Percentiles rank a stretch among this genome's conserved stretches.
phyloP scores from a whole-genome alignment of 306 rosid genomes.

The Neltuma alba region DNA sequence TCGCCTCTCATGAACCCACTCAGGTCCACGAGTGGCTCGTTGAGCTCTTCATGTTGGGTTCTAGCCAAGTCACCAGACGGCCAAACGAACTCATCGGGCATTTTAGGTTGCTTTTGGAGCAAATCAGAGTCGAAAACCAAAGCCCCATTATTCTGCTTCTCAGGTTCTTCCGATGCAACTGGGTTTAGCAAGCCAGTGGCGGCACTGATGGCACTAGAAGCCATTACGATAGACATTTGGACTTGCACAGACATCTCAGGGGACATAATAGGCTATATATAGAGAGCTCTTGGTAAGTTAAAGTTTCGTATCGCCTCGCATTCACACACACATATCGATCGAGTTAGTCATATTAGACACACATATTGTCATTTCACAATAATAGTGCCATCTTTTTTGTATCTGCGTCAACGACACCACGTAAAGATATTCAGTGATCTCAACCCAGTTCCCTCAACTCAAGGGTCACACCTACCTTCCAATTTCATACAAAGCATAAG shows the following conservation, averaged over 20 bases:
- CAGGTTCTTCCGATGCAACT: background rate
- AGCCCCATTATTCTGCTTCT: conserved; percentile 31
- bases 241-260: background rate
- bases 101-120: conserved; percentile 33
- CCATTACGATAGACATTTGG: conserved; percentile 37
- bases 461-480: background rate
- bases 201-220: background rate
- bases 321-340: background rate
- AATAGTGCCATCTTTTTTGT: background rate
- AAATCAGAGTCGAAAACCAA: conserved; percentile 36
- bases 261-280: background rate
- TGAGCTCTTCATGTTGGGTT: conserved; percentile 44
- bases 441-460: too few species aligned
- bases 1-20: conserved; percentile 41
- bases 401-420: background rate
- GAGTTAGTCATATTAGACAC: background rate
- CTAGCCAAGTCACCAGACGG: conserved; percentile 40
- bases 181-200: background rate
- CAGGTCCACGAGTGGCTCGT: conserved; percentile 59
- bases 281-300: background rate
- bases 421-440: background rate
- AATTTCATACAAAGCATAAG: background rate
- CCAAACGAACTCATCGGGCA: conserved; percentile 62
- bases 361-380: background rate
- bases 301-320: background rate